Evolutionary conservation across 2,329 filamentous ascomycete genomes (phyloP).

Genomic region (Sporothrix inflata): DNA sequence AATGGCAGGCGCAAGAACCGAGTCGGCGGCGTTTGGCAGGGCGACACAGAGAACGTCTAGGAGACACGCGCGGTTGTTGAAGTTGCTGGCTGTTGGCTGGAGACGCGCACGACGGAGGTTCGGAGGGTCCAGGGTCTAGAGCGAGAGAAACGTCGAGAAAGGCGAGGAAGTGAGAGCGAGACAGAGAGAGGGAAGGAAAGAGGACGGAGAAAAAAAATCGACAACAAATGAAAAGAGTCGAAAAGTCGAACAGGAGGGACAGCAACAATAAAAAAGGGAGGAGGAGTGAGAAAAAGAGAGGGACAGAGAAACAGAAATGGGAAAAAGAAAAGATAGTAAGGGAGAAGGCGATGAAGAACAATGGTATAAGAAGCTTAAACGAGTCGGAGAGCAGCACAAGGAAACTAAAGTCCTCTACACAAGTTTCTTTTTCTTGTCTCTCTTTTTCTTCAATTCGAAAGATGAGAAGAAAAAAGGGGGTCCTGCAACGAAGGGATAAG

Average conservation of each 20-base stretch:
- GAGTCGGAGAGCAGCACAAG: not conserved
- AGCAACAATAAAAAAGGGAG: not conserved
- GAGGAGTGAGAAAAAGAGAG: not conserved
- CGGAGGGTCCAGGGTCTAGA: not conserved
- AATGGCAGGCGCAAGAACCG: not conserved
- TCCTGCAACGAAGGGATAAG: not conserved
- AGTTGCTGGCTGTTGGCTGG: not conserved
- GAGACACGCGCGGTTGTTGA: slow-evolving; percentile 11
- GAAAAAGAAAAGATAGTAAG: not conserved
- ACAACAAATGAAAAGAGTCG: not conserved
- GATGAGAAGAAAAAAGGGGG: not conserved
- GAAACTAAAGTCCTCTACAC: not conserved
- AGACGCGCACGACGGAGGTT: slow-evolving; percentile 7
- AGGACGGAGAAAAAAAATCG: not conserved
- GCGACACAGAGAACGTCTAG: not conserved
- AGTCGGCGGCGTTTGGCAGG: not conserved
- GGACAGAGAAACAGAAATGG: not conserved
- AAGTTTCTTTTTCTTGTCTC: not conserved
- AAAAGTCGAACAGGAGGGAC: not conserved
- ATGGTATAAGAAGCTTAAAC: not conserved
- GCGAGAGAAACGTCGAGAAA: not conserved
- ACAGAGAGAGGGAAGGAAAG: not conserved
- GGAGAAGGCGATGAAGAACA: slow-evolving; percentile 1
- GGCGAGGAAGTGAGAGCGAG: not conserved
- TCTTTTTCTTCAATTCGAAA: not conserved